A percentile compares a stretch with the other conserved stretches of the same genome.
These are phyloP conservation scores for Gnaphalium uliginosum DNA, from an alignment of 129 eudicot species.

Conservation along the genomic window DNA sequence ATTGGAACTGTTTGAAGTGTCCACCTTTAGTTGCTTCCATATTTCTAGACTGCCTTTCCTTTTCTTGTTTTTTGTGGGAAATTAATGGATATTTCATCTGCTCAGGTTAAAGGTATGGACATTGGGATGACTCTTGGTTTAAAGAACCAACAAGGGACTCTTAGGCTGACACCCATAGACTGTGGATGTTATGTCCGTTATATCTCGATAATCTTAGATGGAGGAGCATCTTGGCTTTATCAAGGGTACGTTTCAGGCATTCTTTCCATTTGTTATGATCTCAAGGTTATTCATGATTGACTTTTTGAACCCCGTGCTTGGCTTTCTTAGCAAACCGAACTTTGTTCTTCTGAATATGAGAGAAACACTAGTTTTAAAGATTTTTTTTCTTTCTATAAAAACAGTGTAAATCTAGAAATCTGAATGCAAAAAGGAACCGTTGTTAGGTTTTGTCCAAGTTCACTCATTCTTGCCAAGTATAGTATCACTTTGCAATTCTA, in stretches of 20 bases:
- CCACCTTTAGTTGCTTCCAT: background rate
- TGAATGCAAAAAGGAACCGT: background rate
- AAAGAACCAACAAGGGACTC: constrained; percentile 64
- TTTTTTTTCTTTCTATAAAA: no score
- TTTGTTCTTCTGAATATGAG: background rate
- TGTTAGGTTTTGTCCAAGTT: background rate
- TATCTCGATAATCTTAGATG: constrained; percentile 67
- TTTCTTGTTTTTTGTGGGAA: constrained; percentile 14
- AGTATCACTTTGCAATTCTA: background rate
- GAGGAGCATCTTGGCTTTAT: constrained; percentile 98
- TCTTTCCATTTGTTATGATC: constrained; percentile 12
- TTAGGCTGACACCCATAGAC: constrained; percentile 58
- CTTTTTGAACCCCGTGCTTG: background rate
- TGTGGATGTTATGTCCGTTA: constrained; percentile 73
- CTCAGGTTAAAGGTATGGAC: constrained; percentile 90
- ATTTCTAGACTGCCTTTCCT: background rate
- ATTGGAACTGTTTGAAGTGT: background rate
- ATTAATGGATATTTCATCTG: constrained; percentile 39
- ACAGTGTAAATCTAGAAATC: background rate
- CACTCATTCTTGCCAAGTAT: background rate
- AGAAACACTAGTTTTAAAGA: no score
- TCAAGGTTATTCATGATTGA: background rate
- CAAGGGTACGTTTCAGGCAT: constrained; percentile 69
- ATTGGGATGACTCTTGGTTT: constrained; percentile 66
- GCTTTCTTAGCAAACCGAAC: background rate